phyloP scores from a whole-genome alignment of 2,329 filamentous ascomycete genomes.

The Sporothrix mexicana region DNA sequence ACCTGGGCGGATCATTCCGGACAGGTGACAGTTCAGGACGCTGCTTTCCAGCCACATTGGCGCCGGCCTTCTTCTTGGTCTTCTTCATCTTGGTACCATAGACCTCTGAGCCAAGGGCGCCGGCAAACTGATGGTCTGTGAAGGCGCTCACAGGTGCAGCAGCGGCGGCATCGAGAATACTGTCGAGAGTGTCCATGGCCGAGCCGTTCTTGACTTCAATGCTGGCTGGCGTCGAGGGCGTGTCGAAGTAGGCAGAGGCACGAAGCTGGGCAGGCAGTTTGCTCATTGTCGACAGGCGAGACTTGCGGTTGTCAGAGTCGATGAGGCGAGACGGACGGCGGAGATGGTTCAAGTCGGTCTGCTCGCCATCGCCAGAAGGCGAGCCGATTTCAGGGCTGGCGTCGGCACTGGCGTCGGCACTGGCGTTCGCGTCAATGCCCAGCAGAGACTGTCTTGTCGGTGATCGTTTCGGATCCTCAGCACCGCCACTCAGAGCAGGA shows the following conservation, averaged over 20 bases:
- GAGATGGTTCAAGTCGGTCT: constrained; percentile 38
- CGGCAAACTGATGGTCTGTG: constrained; percentile 84
- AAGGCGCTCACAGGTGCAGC: constrained; percentile 89
- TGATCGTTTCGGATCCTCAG: not conserved
- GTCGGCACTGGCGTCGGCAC: constrained; percentile 15
- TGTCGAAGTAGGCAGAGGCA: constrained; percentile 90
- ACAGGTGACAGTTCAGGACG: not conserved
- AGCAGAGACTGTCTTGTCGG: constrained; percentile 8
- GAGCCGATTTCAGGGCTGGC: constrained; percentile 1
- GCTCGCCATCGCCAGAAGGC: not conserved
- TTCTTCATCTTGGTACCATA: constrained; percentile 68
- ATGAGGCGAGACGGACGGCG: constrained; percentile 43
- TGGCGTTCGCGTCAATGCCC: not conserved
- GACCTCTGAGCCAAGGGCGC: constrained; percentile 74
- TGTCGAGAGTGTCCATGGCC: constrained; percentile 86
- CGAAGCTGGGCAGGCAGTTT: constrained; percentile 80
- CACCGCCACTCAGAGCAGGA: not conserved
- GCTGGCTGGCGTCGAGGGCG: constrained; percentile 57
- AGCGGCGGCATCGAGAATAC: constrained; percentile 87
- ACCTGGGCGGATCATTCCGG: not conserved
- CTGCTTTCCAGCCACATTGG: not conserved
- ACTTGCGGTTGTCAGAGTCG: constrained; percentile 48
- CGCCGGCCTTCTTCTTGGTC: constrained; percentile 43
- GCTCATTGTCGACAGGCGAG: constrained; percentile 47
- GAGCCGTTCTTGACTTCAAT: constrained; percentile 75